Evolutionary conservation across 2,329 filamentous ascomycete species (phyloP).

Genomic region (Cladosporium phlei): DNA sequence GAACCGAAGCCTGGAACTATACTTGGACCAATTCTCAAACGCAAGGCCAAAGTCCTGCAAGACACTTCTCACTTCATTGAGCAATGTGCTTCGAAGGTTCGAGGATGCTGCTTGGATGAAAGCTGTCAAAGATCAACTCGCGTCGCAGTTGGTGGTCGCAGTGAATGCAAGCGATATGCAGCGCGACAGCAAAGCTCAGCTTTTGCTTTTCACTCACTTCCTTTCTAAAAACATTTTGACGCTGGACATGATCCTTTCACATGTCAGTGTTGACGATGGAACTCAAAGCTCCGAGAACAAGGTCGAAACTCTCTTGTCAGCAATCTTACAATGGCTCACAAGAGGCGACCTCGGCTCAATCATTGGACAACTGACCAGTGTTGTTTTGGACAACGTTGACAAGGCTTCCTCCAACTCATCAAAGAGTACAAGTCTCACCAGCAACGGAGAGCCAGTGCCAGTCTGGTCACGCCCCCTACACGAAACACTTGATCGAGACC

Average conservation of each 20-base stretch:
- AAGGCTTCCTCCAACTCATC: neutral
- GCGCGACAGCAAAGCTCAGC: slow-evolving; percentile 58
- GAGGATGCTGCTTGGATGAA: slow-evolving; percentile 1
- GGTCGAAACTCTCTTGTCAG: slow-evolving; percentile 15
- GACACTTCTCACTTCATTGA: slow-evolving; percentile 41
- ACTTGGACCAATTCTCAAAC: slow-evolving; percentile 39
- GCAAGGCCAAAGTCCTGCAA: slow-evolving; percentile 45
- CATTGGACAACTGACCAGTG: slow-evolving; percentile 26
- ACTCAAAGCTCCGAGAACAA: neutral
- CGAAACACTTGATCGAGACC: slow-evolving; percentile 24
- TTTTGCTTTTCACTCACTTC: slow-evolving; percentile 63
- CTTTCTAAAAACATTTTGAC: slow-evolving; percentile 56
- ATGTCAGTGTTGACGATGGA: neutral
- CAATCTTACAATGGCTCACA: slow-evolving; percentile 31
- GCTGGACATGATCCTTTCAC: slow-evolving; percentile 16
- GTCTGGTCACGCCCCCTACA: slow-evolving; percentile 24
- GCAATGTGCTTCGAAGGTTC: slow-evolving; percentile 32
- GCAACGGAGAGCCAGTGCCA: neutral
- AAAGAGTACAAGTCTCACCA: neutral
- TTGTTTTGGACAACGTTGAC: slow-evolving; percentile 30
- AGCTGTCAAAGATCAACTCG: slow-evolving; percentile 15
- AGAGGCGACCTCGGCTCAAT: slow-evolving; percentile 32
- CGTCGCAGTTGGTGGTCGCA: slow-evolving; percentile 23
- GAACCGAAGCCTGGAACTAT: slow-evolving; percentile 36
- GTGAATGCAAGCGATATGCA: slow-evolving; percentile 10